Evolutionary conservation across 768 basidiomycete species (phyloP), one percentile per base, ranked within the genome.

Genomic region (Lentinula guzmanii): DNA sequence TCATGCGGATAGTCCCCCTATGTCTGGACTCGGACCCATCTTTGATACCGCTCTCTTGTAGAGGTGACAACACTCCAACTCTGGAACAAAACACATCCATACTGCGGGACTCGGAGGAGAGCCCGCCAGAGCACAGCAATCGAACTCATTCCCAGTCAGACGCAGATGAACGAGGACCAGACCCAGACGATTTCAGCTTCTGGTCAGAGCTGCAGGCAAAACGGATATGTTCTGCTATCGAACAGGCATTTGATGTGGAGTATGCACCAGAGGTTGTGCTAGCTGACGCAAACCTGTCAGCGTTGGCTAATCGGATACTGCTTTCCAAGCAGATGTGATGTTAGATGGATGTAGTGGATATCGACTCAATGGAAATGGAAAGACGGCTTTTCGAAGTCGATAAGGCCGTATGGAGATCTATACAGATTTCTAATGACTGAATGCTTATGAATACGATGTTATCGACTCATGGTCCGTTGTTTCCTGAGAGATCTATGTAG

Each of bases 111-210:
- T 33, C 16, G 34, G 67, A 66, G 13, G 68, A 65, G 39, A 69
- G 74, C 34, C 35, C 35, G 35, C 35, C 43, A 9, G 45, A 46
- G 45, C 37, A 50, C 3, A 42, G 7, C 31, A 35, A 2, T 21
- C 37, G 9, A 18, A 2, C 13, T 45, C 13, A 16, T 52, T 13
- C 33, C 15, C 51, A 45, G 15, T 55, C 58, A 37, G 61, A 68
- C 31, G 72, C 74, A 42, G 11, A 65, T 61, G 28, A 70, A 72
- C 15, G 79, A 82, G 45, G 75, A 39, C 84, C 80, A 50, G 91
- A 95, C 68, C 85, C 87, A 1, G 95, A 98, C 69, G 95, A 98
- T 74, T 98, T 99, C 72, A 82, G 85, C 51, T 94, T 99, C 76
- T 96, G 95, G 93, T 89, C 89, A 1, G 88, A 90, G 67, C 77